phyloP scores from a whole-genome alignment of 2,329 filamentous ascomycete species.

The Berkeleyomyces rouxiae region DNA sequence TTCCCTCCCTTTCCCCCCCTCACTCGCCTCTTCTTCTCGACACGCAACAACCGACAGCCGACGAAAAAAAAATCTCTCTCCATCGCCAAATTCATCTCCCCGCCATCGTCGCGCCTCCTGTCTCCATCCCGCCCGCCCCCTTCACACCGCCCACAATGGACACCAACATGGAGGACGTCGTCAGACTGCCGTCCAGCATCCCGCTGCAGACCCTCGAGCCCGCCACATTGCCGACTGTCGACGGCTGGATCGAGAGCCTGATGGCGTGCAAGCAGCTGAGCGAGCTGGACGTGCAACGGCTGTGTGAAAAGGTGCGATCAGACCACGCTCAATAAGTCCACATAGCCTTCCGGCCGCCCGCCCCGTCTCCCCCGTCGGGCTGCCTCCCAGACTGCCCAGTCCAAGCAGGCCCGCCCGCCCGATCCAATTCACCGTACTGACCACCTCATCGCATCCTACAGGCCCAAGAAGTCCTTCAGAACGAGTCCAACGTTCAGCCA shows the following conservation, averaged over 20 bases:
- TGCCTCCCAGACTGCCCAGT: slow-evolving; percentile 38
- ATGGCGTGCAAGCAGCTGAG: slow-evolving; percentile 98
- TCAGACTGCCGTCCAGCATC: slow-evolving; percentile 65
- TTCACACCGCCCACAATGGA: slow-evolving; percentile 44
- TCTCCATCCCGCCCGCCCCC: neutral
- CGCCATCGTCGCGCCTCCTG: slow-evolving; percentile 1
- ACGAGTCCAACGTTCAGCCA: slow-evolving; percentile 97
- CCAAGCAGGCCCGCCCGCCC: slow-evolving; percentile 56
- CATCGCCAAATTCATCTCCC: slow-evolving; percentile 13
- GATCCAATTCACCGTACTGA: neutral
- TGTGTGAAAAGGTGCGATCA: slow-evolving; percentile 80
- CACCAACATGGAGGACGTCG: slow-evolving; percentile 97
- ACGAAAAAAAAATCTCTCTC: neutral
- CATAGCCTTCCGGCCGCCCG: neutral
- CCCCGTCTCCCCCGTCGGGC: neutral
- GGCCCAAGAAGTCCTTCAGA: slow-evolving; percentile 91
- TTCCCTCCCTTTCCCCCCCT: neutral
- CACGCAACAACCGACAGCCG: slow-evolving; percentile 1
- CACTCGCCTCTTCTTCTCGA: neutral
- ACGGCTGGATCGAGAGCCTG: slow-evolving; percentile 96
- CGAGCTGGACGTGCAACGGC: slow-evolving; percentile 83
- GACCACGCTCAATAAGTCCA: neutral
- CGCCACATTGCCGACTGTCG: slow-evolving; percentile 77
- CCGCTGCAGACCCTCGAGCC: slow-evolving; percentile 55
- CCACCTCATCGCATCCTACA: slow-evolving; percentile 22